Evolutionary conservation across 2,329 filamentous ascomycete genomes (phyloP).

Genomic region (Aspergillus felis): DNA sequence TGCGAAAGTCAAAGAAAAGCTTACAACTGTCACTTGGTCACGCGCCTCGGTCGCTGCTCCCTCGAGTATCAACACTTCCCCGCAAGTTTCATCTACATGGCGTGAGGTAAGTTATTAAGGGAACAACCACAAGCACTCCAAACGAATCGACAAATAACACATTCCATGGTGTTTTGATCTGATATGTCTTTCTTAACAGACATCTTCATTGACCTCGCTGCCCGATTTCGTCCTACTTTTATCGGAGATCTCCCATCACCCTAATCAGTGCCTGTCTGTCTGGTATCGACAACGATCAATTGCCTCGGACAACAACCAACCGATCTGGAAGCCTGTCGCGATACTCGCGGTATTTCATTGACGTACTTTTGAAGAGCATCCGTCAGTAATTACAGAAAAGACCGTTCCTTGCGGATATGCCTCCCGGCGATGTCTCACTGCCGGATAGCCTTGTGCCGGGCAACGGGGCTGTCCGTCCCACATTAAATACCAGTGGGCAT

Average conservation of each 20-base stretch:
- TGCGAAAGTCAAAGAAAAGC: conserved; percentile 1
- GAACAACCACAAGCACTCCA: conserved; percentile 11
- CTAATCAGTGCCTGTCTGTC: background rate
- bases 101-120: conserved; percentile 21
- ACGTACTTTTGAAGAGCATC: background rate
- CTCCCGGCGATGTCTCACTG: conserved; percentile 38
- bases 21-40: conserved; percentile 4
- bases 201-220: background rate
- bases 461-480: conserved; percentile 36
- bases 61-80: conserved; percentile 15
- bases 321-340: background rate
- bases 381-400: conserved; percentile 8
- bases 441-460: conserved; percentile 43
- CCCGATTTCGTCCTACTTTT: background rate
- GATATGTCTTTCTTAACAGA: background rate
- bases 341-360: too few species aligned
- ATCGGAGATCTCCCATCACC: background rate
- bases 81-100: conserved; percentile 23
- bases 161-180: background rate
- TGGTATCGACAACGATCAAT: background rate
- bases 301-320: background rate
- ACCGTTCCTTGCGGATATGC: conserved; percentile 31
- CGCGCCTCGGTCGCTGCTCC: conserved; percentile 11
- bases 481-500: conserved; percentile 34
- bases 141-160: conserved; percentile 13